phyloP scores from a whole-genome alignment of 163 green algal genomes.

The Scenedesmus sp. region DNA sequence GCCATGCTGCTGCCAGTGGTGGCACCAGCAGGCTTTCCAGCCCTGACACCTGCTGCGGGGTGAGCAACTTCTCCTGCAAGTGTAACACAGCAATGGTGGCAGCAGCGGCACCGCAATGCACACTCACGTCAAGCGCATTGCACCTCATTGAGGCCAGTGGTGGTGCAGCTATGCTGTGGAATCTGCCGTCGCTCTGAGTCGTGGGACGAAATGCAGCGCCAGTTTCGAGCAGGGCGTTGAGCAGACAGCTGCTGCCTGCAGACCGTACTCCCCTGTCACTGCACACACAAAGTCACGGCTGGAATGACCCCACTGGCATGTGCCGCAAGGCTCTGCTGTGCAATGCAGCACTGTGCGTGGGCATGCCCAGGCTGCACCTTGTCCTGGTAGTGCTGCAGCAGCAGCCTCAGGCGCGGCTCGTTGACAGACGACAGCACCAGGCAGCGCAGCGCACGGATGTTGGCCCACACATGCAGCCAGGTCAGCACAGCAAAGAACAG shows the following conservation, averaged over 20 bases:
- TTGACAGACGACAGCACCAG: constrained; percentile 86
- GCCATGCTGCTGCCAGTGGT: neutral
- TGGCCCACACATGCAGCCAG: constrained; percentile 80
- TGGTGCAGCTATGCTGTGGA: neutral
- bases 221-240: no score
- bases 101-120: neutral
- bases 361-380: constrained; percentile 9
- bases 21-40: constrained; percentile 45
- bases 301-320: no score
- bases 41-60: constrained; percentile 13
- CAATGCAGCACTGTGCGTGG: no score
- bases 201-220: no score
- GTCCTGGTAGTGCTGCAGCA: constrained; percentile 61
- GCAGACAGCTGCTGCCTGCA: neutral
- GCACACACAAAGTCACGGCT: neutral
- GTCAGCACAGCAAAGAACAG: constrained; percentile 77
- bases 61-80: constrained; percentile 46
- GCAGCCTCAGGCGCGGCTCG: constrained; percentile 68
- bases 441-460: constrained; percentile 82
- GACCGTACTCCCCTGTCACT: neutral
- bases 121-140: neutral
- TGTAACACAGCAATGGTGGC: neutral
- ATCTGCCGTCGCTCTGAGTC: neutral
- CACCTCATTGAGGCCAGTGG: neutral
- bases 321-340: neutral